A percentile compares a stretch with the other conserved stretches of the same genome.
These are phyloP conservation scores for Tetrahymena malaccensis DNA, from an alignment of 73 alveolate species.

Conservation along the genomic window DNA sequence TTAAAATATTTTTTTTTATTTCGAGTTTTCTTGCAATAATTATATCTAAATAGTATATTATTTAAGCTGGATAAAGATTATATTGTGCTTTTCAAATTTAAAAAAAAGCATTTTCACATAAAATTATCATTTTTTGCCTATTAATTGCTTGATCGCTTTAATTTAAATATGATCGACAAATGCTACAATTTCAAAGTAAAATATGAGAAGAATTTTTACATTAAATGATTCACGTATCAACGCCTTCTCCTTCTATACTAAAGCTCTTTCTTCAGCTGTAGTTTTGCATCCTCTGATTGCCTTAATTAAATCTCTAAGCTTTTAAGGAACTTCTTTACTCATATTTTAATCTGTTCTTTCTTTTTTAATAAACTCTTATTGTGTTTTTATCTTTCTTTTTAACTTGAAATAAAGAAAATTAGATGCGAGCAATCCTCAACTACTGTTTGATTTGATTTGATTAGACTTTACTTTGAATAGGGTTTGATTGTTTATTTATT, in stretches of 20 bases:
- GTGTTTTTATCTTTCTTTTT: neutral
- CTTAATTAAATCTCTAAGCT: constrained; percentile 94
- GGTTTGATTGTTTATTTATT: neutral
- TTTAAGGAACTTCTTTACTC: constrained; percentile 42
- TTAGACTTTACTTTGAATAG: no score
- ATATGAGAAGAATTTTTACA: constrained; percentile 40
- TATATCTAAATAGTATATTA: neutral
- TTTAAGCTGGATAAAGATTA: no score
- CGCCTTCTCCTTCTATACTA: constrained; percentile 96
- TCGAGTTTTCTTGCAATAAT: neutral
- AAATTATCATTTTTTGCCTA: neutral
- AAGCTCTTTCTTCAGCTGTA: constrained; percentile 91
- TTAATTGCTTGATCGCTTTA: neutral
- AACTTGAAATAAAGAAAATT: neutral
- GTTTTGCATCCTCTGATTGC: constrained; percentile 98
- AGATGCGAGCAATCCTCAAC: neutral
- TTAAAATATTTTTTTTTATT: neutral
- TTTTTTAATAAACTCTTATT: neutral
- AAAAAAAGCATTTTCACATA: neutral
- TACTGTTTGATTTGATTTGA: neutral
- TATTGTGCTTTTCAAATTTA: neutral
- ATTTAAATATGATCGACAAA: neutral
- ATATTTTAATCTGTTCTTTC: neutral
- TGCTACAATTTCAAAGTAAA: neutral
- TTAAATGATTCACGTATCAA: constrained; percentile 95